Evolutionary conservation across 139 green algal species (phyloP).

Genomic region (Axilococcus clingmanii): DNA sequence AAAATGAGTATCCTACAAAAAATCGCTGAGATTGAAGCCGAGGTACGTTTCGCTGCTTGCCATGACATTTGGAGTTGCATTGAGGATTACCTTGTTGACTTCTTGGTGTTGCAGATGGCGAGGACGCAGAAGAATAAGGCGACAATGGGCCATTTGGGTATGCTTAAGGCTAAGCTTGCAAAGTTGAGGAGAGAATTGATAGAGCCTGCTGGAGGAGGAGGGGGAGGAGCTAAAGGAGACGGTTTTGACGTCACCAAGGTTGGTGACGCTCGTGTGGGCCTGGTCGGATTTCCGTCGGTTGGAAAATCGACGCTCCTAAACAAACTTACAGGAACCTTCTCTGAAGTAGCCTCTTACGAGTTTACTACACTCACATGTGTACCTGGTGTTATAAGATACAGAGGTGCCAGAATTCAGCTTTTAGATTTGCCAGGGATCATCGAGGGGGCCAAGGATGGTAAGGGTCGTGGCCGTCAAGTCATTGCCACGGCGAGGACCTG

Average conservation of each 20-base stretch:
- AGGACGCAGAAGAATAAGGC: conserved; percentile 99
- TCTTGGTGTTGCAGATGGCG: conserved; percentile 95
- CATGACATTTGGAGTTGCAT: neutral
- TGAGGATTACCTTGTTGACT: conserved; percentile 42
- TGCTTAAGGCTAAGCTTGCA: conserved; percentile 96
- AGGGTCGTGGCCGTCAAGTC: conserved; percentile 81
- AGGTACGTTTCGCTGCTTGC: no score
- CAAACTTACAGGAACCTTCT: conserved; percentile 97
- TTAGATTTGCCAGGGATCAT: conserved; percentile 98
- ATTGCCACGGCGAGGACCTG: conserved; percentile 94
- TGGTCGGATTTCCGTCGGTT: conserved; percentile 93
- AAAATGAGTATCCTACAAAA: conserved; percentile 1
- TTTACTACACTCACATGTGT: conserved; percentile 98
- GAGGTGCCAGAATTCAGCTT: conserved; percentile 84
- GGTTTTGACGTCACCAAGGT: conserved; percentile 98
- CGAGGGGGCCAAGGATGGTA: conserved; percentile 95
- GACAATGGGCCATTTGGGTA: conserved; percentile 79
- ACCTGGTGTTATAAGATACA: conserved; percentile 86
- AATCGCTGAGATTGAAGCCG: conserved; percentile 10
- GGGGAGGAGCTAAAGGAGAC: conserved; percentile 70
- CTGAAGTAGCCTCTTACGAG: conserved; percentile 91
- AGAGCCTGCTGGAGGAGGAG: conserved; percentile 51
- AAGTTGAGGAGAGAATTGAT: conserved; percentile 94
- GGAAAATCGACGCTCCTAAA: conserved; percentile 97
- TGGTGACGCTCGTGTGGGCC: conserved; percentile 88